These are phyloP conservation scores for Ceratobasidium sp. DNA, from an alignment of 1,284 basidiomycete species.

Conservation along the genomic window DNA sequence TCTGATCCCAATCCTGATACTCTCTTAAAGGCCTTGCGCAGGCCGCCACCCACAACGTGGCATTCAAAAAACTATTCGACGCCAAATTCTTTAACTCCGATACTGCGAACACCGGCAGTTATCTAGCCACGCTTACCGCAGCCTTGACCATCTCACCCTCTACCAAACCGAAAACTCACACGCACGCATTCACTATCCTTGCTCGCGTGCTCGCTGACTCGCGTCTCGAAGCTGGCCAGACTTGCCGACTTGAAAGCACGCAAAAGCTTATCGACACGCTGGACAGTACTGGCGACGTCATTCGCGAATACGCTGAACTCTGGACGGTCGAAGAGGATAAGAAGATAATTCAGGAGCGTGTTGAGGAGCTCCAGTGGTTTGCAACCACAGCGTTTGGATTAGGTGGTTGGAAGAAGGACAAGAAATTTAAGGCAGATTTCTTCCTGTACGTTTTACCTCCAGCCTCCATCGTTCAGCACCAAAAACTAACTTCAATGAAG, in stretches of 20 bases:
- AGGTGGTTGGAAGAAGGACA: conserved; percentile 44
- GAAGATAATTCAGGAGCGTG: conserved; percentile 30
- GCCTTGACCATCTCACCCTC: not conserved
- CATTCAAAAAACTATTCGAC: conserved; percentile 52
- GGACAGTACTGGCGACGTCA: conserved; percentile 23
- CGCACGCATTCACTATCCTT: conserved; percentile 44
- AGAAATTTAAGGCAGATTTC: conserved; percentile 45
- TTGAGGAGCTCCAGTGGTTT: conserved; percentile 47
- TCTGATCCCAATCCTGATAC: no score
- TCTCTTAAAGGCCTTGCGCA: conserved; percentile 59
- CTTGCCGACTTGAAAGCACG: conserved; percentile 6
- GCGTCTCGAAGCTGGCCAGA: no score
- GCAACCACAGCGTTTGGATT: conserved; percentile 39
- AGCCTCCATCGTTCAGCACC: no score
- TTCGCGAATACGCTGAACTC: conserved; percentile 44
- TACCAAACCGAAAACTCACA: conserved; percentile 27
- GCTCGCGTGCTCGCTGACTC: conserved; percentile 38
- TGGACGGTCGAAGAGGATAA: conserved; percentile 36
- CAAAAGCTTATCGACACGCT: conserved; percentile 41
- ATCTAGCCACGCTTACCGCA: conserved; percentile 3
- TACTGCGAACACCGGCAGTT: conserved; percentile 44
- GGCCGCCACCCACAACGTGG: conserved; percentile 55
- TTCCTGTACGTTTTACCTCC: no score
- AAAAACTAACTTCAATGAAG: conserved; percentile 8
- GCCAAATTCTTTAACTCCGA: conserved; percentile 53